Evolutionary conservation across 1,284 basidiomycete genomes (phyloP).

Genomic region (Puccinia coronata): DNA sequence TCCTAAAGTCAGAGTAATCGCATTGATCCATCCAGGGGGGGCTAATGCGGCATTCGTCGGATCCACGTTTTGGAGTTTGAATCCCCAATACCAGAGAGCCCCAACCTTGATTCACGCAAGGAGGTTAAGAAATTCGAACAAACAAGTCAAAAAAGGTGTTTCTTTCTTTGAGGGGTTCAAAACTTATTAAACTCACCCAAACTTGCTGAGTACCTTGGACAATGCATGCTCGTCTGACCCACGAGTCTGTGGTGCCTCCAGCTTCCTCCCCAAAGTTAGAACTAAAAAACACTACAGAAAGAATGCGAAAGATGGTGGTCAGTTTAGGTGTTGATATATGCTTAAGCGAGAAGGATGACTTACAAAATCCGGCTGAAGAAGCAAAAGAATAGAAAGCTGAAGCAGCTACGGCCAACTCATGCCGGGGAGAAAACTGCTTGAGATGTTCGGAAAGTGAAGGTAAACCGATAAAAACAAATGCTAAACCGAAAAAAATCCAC

Average conservation of each 20-base stretch:
- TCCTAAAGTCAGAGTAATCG: constrained; percentile 79
- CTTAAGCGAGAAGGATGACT: not conserved
- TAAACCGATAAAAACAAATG: constrained; percentile 84
- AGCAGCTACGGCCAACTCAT: constrained; percentile 67
- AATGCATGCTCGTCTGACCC: constrained; percentile 82
- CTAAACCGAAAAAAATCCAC: constrained; percentile 83
- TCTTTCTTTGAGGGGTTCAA: too few relatives aligned
- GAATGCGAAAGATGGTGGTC: not conserved
- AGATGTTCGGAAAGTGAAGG: constrained; percentile 68
- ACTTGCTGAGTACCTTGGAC: constrained; percentile 67
- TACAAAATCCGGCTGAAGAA: constrained; percentile 76
- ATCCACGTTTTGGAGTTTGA: constrained; percentile 67
- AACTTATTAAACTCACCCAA: constrained; percentile 25
- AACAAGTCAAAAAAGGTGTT: not conserved
- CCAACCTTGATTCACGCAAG: constrained; percentile 67
- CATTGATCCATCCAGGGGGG: constrained; percentile 63
- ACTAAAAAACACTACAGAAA: constrained; percentile 71
- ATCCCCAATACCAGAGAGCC: constrained; percentile 91
- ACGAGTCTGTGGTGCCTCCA: constrained; percentile 85
- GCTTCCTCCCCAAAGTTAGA: constrained; percentile 95
- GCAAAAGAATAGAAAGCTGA: constrained; percentile 86
- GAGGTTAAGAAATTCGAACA: not conserved
- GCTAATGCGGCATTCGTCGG: constrained; percentile 65
- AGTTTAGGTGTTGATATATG: not conserved
- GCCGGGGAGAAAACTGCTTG: constrained; percentile 60